Evolutionary conservation across 2,329 filamentous ascomycete species (phyloP), one percentile per base, ranked within the genome.

Genomic region (Aureobasidium sp.): DNA sequence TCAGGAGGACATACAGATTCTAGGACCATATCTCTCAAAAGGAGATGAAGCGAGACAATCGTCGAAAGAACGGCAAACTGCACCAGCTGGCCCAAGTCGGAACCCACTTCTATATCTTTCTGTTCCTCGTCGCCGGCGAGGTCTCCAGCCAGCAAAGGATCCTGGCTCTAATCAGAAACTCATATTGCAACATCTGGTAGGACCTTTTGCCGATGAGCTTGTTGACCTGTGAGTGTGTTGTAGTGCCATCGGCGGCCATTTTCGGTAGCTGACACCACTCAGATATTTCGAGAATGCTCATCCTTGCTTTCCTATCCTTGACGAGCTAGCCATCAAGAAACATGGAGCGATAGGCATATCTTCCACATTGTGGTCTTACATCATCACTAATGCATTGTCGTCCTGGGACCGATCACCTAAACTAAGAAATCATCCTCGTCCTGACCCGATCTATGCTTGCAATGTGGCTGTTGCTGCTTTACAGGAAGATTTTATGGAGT

Each of bases 401-500:
- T 61, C 20, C 4, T 61, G 57, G 57, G 20, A 50, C 9, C 26
- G 46, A 20, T 61, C 57, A 6, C 29, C 34, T 3, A 61, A 52
- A 17, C 36, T 61, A 8, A 51, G 47, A 10, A 41, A 32, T 9
- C 57, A 61, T 52, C 57, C 57, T 32, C 57, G 69, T 34, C 76
- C 76, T 23, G 74, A 77, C 62, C 63, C 70, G 1, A 69, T 72
- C 42, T 78, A 75, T 41, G 68, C 74, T 5, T 77, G 74, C 71
- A 77, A 76, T 42, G 76, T 76, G 63, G 75, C 71, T 8, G 75
- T 78, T 2, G 71, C 72, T 9, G 74, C 75, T 0, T 67, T 76
- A 0, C 66, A 75, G n/a, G 76, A 78, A 56, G 76, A 78, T 47
- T 77, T 77, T 29, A 67, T 76, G 5, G 75, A 74, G 6, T 75